phyloP scores from a whole-genome alignment of 176 grass and related monocot genomes.

The Pharus latifolius region DNA sequence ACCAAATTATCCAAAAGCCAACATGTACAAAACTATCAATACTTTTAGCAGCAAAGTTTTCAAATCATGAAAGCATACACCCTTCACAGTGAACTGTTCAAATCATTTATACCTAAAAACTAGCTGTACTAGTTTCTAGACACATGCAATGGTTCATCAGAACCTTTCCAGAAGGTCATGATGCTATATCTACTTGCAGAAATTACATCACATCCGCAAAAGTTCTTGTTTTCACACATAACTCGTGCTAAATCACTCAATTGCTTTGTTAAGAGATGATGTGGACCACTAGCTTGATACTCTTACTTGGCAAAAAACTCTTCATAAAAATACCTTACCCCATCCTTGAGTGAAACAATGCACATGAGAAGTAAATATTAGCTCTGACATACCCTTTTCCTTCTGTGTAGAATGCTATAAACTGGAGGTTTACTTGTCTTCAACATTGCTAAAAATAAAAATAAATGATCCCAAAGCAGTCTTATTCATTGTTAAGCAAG shows the following conservation, averaged over 20 bases:
- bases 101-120: too few relatives aligned
- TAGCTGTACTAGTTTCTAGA: too few relatives aligned
- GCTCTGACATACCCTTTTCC: neutral
- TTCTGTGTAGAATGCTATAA: neutral
- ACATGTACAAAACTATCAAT: neutral
- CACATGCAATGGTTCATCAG: too few relatives aligned
- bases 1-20: neutral
- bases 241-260: neutral
- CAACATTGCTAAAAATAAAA: neutral
- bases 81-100: too few relatives aligned
- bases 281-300: neutral
- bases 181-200: too few relatives aligned
- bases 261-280: neutral
- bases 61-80: too few relatives aligned
- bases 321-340: neutral
- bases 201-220: too few relatives aligned
- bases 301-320: neutral
- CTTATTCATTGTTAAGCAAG: neutral
- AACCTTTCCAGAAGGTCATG: too few relatives aligned
- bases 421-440: neutral
- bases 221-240: neutral
- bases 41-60: neutral
- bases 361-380: neutral
- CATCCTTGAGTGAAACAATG: neutral
- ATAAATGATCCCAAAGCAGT: neutral